phyloP scores from a whole-genome alignment of 345 rosid species.

The Corchorus capsularis region DNA sequence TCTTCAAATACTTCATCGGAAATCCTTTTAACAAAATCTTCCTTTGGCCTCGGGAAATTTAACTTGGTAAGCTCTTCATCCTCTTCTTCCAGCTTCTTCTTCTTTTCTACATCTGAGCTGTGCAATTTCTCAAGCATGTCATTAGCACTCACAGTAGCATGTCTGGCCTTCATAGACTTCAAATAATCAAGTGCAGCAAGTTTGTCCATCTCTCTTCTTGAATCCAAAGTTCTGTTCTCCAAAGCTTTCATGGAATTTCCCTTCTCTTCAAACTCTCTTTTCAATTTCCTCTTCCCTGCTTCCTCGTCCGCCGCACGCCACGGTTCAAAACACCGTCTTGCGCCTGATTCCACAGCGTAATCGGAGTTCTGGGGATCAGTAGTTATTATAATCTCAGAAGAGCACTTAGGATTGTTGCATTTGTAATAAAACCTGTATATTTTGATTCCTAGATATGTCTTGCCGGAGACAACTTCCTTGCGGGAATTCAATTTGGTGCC shows the following conservation, averaged over 20 bases:
- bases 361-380: slow-evolving; percentile 97
- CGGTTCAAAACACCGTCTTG: slow-evolving; percentile 83
- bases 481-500: slow-evolving; percentile 95
- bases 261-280: slow-evolving; percentile 82
- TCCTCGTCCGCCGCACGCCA: slow-evolving; percentile 96
- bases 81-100: slow-evolving; percentile 65
- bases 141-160: slow-evolving; percentile 87
- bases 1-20: slow-evolving; percentile 51
- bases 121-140: slow-evolving; percentile 92
- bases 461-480: slow-evolving; percentile 81
- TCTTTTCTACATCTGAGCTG: slow-evolving; percentile 63
- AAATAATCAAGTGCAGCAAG: slow-evolving; percentile 91
- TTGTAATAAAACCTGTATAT: slow-evolving; percentile 89
- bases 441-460: slow-evolving; percentile 92
- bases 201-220: slow-evolving; percentile 93
- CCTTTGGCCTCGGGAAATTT: slow-evolving; percentile 54
- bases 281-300: slow-evolving; percentile 52
- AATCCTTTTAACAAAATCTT: slow-evolving; percentile 50
- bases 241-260: slow-evolving; percentile 95
- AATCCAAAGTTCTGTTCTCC: slow-evolving; percentile 88
- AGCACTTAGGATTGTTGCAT: slow-evolving; percentile 90
- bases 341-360: slow-evolving; percentile 85
- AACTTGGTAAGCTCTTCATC: slow-evolving; percentile 73
- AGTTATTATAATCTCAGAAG: slow-evolving; percentile 83
- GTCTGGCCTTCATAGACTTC: slow-evolving; percentile 90